These are phyloP conservation scores for Aquilaria malaccensis DNA, from an alignment of 345 rosid genomes.

Conservation along the genomic window DNA sequence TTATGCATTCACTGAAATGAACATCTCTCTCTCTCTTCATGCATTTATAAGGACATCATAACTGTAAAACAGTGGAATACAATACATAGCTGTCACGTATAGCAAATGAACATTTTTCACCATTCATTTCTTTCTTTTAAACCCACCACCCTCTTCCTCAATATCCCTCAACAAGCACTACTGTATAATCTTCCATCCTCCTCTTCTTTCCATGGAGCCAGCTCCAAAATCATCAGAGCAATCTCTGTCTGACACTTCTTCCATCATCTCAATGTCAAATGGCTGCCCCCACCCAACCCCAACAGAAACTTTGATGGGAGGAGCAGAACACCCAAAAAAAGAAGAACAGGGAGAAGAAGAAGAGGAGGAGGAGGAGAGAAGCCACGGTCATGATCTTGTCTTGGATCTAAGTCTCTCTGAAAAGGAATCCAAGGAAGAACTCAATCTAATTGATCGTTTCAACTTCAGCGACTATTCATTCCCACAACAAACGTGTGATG, in stretches of 20 bases:
- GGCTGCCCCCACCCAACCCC: neutral
- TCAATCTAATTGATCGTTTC: slow-evolving; percentile 46
- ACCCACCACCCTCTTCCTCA: slow-evolving; percentile 9
- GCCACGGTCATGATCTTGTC: slow-evolving; percentile 20
- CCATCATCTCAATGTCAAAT: slow-evolving; percentile 27
- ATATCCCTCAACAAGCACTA: neutral
- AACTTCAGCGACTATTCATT: slow-evolving; percentile 8
- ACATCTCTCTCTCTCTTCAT: slow-evolving; percentile 10
- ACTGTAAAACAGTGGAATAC: slow-evolving; percentile 24
- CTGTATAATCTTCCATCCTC: neutral
- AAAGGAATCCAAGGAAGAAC: slow-evolving; percentile 31
- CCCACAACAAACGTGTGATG: too few species aligned
- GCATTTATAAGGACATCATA: slow-evolving; percentile 23
- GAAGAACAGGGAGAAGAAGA: slow-evolving; percentile 9
- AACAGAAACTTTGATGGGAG: slow-evolving; percentile 7
- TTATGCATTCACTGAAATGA: neutral
- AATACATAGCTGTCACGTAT: slow-evolving; percentile 4
- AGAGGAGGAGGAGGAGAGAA: neutral
- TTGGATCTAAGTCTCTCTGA: slow-evolving; percentile 60
- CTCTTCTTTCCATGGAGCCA: slow-evolving; percentile 26
- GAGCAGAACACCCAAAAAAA: slow-evolving; percentile 2
- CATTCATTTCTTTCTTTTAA: slow-evolving; percentile 20
- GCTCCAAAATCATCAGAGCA: slow-evolving; percentile 22
- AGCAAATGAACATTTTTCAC: slow-evolving; percentile 11
- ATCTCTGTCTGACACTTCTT: slow-evolving; percentile 29